A percentile compares a stretch with the other conserved stretches of the same genome.
Evolutionary conservation across 2,329 filamentous ascomycete genomes (phyloP).

Genomic region (Cladosporium sp.): DNA sequence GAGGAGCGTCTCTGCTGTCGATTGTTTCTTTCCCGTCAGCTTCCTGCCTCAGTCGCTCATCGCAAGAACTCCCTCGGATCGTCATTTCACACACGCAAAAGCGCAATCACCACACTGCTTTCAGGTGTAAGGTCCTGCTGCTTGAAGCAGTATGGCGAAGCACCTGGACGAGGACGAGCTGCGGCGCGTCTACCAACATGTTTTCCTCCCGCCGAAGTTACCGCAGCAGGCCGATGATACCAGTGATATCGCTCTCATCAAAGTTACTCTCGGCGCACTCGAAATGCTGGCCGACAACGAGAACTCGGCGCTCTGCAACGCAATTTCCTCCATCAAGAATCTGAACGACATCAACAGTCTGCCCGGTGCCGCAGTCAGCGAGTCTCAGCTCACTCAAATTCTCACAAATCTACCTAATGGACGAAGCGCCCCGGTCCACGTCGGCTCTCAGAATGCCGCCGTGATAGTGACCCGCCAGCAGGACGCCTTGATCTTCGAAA

Average conservation of each 20-base stretch:
- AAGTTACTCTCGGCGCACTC: constrained; percentile 23
- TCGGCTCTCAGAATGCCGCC: constrained; percentile 30
- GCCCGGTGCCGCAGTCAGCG: neutral
- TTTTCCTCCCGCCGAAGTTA: constrained; percentile 48
- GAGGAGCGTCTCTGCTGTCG: no score
- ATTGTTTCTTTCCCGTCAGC: no score
- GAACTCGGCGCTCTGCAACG: constrained; percentile 32
- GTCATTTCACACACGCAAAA: no score
- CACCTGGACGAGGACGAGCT: neutral
- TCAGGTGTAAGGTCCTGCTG: no score
- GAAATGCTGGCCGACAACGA: neutral
- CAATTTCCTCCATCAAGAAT: constrained; percentile 29
- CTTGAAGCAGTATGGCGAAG: neutral
- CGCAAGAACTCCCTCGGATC: no score
- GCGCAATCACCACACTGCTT: no score
- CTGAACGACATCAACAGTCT: neutral
- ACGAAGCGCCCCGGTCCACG: neutral
- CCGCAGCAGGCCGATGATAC: constrained; percentile 41
- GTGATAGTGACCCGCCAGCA: constrained; percentile 29
- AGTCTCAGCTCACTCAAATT: neutral
- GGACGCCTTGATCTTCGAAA: constrained; percentile 55
- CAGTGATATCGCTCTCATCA: constrained; percentile 4
- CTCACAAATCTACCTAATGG: constrained; percentile 19
- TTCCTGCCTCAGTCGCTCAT: no score
- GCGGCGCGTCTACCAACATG: constrained; percentile 40